Percentiles rank a stretch among this genome's conserved stretches.
Conservation (phyloP, 2,329 filamentous ascomycete species). For the Xylaria sp. region DNA sequence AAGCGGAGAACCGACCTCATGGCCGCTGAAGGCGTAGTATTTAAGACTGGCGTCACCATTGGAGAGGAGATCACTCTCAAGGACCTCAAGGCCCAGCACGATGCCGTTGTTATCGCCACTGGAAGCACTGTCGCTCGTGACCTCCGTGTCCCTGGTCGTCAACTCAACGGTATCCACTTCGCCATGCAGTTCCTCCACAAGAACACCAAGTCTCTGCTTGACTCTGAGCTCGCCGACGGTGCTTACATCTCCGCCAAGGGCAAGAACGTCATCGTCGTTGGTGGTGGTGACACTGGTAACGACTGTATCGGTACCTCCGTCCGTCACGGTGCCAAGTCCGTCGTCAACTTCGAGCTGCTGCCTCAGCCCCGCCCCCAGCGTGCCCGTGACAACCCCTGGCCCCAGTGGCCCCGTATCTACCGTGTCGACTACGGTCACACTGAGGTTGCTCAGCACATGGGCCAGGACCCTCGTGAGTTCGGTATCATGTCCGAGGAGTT, state of each 20-base stretch:
- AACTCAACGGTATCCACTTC: slow-evolving; percentile 85
- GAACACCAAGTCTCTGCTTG: slow-evolving; percentile 95
- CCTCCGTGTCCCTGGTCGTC: slow-evolving; percentile 82
- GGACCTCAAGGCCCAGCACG: slow-evolving; percentile 66
- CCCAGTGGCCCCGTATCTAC: slow-evolving; percentile 96
- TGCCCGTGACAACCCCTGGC: slow-evolving; percentile 93
- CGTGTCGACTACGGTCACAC: slow-evolving; percentile 97
- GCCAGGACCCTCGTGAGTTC: slow-evolving; percentile 92
- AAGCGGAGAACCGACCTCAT: slow-evolving; percentile 94
- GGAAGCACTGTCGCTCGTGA: slow-evolving; percentile 92
- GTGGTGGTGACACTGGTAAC: slow-evolving; percentile 95
- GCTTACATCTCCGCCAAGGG: slow-evolving; percentile 91
- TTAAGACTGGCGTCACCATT: slow-evolving; percentile 71
- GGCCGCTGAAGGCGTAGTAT: slow-evolving; percentile 79
- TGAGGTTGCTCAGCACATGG: slow-evolving; percentile 93
- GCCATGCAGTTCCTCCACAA: slow-evolving; percentile 97
- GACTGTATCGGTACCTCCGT: slow-evolving; percentile 97
- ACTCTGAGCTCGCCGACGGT: slow-evolving; percentile 78
- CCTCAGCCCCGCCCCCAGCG: slow-evolving; percentile 89
- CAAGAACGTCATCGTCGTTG: slow-evolving; percentile 94
- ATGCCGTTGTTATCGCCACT: slow-evolving; percentile 86
- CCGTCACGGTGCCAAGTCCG: slow-evolving; percentile 89
- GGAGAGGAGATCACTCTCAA: slow-evolving; percentile 69
- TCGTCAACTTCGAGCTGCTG: slow-evolving; percentile 93
- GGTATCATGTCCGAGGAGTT: slow-evolving; percentile 99